These are phyloP conservation scores for Lactarius psammicola DNA, from an alignment of 768 basidiomycete species.

Conservation along the genomic window DNA sequence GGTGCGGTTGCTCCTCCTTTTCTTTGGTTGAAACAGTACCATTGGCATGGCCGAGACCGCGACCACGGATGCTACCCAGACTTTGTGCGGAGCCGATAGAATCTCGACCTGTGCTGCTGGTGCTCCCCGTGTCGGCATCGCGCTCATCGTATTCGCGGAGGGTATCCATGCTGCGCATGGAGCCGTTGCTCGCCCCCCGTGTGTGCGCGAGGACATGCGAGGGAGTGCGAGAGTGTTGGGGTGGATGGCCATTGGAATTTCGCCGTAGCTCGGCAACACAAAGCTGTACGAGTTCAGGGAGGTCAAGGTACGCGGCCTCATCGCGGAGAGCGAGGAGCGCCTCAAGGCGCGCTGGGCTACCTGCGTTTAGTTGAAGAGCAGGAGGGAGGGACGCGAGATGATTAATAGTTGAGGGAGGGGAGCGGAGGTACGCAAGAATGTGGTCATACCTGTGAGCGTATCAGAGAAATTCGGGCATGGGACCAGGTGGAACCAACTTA, in stretches of 20 bases:
- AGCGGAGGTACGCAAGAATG: constrained; percentile 69
- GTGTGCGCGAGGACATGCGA: constrained; percentile 35
- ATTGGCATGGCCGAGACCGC: constrained; percentile 1
- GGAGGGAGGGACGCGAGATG: constrained; percentile 58
- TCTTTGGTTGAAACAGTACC: neutral
- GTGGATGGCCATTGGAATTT: constrained; percentile 33
- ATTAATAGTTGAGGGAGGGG: constrained; percentile 46
- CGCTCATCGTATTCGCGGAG: constrained; percentile 54
- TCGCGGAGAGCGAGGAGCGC: constrained; percentile 72
- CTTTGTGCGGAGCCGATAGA: constrained; percentile 24
- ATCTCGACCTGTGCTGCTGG: constrained; percentile 26
- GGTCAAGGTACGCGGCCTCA: constrained; percentile 73
- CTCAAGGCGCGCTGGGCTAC: constrained; percentile 48
- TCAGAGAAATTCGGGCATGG: constrained; percentile 9
- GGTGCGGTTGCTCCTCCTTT: constrained; percentile 1
- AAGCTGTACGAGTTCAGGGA: constrained; percentile 60
- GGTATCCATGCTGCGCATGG: constrained; percentile 59
- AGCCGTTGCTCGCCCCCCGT: constrained; percentile 53
- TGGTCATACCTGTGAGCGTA: constrained; percentile 56
- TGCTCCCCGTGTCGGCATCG: constrained; percentile 11
- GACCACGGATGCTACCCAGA: constrained; percentile 11
- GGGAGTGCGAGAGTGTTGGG: constrained; percentile 12
- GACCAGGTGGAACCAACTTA: constrained; percentile 42
- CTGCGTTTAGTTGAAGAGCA: constrained; percentile 46
- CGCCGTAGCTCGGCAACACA: constrained; percentile 69